Evolutionary conservation across 345 rosid genomes (phyloP).

Genomic region (Brassica juncea): DNA sequence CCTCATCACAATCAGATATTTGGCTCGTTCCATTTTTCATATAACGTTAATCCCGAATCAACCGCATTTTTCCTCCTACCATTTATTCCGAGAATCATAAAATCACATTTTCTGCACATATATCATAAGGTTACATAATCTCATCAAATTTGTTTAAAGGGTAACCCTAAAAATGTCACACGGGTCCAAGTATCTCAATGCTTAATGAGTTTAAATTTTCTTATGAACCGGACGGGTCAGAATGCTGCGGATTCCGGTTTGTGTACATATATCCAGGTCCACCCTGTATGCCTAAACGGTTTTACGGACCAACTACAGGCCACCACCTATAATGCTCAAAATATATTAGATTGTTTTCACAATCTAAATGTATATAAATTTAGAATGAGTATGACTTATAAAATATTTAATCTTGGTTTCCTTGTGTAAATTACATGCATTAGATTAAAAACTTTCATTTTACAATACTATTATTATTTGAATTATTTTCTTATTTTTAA

Average conservation of each 20-base stretch:
- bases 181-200: background rate
- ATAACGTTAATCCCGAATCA: slow-evolving; percentile 60
- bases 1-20: slow-evolving; percentile 62
- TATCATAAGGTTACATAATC: background rate
- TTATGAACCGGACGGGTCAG: no score
- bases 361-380: no score
- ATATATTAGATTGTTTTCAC: no score
- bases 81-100: slow-evolving; percentile 15
- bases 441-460: background rate
- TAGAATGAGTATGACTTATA: no score
- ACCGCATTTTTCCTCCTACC: slow-evolving; percentile 67
- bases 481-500: no score
- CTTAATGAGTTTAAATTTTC: background rate
- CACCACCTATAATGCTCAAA: no score
- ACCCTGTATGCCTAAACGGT: no score
- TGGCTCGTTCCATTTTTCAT: slow-evolving; percentile 83
- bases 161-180: background rate
- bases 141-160: background rate
- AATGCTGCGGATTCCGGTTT: no score
- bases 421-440: no score
- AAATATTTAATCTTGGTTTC: no score
- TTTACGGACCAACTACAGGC: no score
- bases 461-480: background rate
- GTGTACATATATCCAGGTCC: no score
- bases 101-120: background rate